phyloP scores from a whole-genome alignment of 139 green algal genomes.

The Eudorina sp. region DNA sequence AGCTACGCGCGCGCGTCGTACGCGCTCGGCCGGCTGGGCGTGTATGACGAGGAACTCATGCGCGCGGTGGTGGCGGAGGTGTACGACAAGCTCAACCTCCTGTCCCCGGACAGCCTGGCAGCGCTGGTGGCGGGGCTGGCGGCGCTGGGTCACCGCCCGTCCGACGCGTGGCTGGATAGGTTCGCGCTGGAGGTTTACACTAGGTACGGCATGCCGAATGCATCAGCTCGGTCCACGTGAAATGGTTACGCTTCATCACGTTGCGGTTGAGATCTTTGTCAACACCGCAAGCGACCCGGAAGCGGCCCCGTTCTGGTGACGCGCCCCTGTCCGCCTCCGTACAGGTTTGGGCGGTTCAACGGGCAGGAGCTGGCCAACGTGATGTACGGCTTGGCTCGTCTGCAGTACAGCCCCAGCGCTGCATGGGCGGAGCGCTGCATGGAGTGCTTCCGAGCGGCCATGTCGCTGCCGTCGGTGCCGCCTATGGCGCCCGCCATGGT shows the following conservation, averaged over 20 bases:
- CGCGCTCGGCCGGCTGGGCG: slow-evolving; percentile 24
- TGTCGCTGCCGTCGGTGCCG: not conserved
- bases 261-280: too few species aligned
- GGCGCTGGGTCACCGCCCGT: not conserved
- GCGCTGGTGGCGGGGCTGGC: slow-evolving; percentile 15
- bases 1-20: slow-evolving; percentile 1
- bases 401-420: not conserved
- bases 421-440: slow-evolving; percentile 4
- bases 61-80: not conserved
- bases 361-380: slow-evolving; percentile 13
- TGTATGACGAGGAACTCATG: slow-evolving; percentile 18
- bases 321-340: too few species aligned
- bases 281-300: too few species aligned
- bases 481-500: slow-evolving; percentile 16
- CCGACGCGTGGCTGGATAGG: not conserved
- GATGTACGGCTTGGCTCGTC: not conserved
- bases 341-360: slow-evolving; percentile 24
- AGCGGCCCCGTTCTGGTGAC: too few species aligned
- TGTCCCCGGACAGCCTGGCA: slow-evolving; percentile 9
- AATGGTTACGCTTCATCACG: too few species aligned
- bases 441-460: slow-evolving; percentile 24
- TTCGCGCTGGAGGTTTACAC: slow-evolving; percentile 33
- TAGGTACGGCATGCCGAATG: slow-evolving; percentile 2
- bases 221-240: too few species aligned
- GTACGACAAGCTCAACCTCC: not conserved